Base-by-base conservation (phyloP, 306 rosid genomes). In the Dalbergia cultrata region DNA sequence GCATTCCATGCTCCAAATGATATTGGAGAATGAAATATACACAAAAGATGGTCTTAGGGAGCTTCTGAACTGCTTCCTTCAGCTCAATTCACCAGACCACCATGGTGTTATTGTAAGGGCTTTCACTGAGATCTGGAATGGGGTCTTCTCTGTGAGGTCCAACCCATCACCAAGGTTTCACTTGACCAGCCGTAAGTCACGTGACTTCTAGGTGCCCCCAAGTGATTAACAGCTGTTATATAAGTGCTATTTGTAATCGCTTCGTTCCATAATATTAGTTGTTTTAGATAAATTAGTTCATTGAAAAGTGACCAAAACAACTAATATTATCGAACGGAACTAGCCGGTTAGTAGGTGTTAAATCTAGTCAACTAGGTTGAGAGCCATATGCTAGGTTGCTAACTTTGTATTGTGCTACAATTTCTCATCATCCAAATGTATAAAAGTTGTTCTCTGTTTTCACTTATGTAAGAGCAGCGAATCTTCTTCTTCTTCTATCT, bases 1-100 rank as follows among this genome's bases (percentile, higher is more conserved):
- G 59, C 93, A 89, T 9, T 95, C 99, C 7, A 95, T 95, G 99
- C 90, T 93, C 1, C 96, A 93, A 66, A 95, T 95, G 99, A 93
- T 95, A 26, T 43, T 93, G 84, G 97, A 95, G 86, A 95, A 95
- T 50, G 92, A 95, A 83, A 93, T 95, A 18, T 93, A 93, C 84
- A 86, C 93, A 0, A 95, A 95, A 53, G 89, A 91, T 3, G 99
- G 88, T 47, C 89, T 95, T 3, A 79, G 90, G 1, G 89, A 92
- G 70, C 96, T 95, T 74, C 93, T 95, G 14, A 87, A 87, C 33
- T 93, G 97, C 17, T 95, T 95, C 77, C 85, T 95, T 83, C 93
- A 90, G 87, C 90, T 95, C 17, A 95, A 95, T 81, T 84, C 96
- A 0, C 89, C 95, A 1, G 70, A 88, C 52, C 87, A 91, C 85